These are phyloP conservation scores for Solanum peruvianum DNA, from an alignment of 257 asterid genomes.

Conservation along the genomic window DNA sequence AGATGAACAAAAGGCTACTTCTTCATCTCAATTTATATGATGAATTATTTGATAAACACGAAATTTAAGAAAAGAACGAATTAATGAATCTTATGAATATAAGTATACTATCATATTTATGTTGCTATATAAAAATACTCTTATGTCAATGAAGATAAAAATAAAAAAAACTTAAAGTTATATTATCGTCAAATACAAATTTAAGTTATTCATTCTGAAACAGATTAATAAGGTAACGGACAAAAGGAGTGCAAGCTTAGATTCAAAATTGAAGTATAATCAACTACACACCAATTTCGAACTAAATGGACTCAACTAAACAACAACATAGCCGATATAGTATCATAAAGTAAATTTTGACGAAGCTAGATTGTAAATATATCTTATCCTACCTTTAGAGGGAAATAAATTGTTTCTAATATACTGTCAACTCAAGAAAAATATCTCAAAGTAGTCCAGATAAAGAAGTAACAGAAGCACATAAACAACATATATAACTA, in stretches of 20 bases:
- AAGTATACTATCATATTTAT: not conserved
- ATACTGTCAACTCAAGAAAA: not conserved
- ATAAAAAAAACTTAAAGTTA: not conserved
- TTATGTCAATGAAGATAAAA: not conserved
- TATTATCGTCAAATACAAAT: not conserved
- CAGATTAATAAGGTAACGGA: not conserved
- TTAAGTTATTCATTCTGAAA: not conserved
- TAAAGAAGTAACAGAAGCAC: not conserved
- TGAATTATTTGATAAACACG: not conserved
- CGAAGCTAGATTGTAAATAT: not conserved
- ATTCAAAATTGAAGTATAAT: not conserved
- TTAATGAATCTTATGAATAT: not conserved
- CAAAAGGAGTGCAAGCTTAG: not conserved
- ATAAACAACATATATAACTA: not conserved
- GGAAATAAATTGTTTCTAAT: not conserved
- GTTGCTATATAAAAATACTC: not conserved
- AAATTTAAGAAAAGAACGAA: not conserved
- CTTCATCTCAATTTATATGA: not conserved
- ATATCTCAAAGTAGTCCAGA: not conserved
- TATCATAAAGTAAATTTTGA: not conserved
- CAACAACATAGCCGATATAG: not conserved
- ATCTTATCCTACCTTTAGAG: not conserved
- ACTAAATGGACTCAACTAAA: not conserved
- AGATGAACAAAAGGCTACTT: not conserved
- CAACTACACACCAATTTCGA: not conserved